Evolutionary conservation across 768 basidiomycete species (phyloP), one percentile per base, ranked within the genome.

Genomic region (Trametes coccinea): DNA sequence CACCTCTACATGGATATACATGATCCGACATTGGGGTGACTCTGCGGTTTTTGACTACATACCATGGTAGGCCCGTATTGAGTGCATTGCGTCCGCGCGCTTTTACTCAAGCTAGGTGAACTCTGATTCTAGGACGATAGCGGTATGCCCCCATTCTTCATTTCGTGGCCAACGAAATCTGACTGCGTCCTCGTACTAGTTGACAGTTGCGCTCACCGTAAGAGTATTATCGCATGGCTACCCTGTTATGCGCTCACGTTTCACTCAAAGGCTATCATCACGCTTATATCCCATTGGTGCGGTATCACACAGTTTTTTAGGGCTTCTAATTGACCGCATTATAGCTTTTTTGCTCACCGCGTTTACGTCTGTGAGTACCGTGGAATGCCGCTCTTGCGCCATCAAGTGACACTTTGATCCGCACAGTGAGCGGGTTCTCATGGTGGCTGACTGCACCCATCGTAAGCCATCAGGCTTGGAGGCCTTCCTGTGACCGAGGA

Each of bases 261-360:
- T 14, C 31, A 11, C 5, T n/a, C 41, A 33, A 29, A 72, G 71
- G 70, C 71, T 27, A 59, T 69, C 50, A 58, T 72, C 10, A 72
- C 69, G 8, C 66, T 72, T 55, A 62, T 67, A 14, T 64, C 69
- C 0, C 71, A 72, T 53, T 70, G 70, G 71, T 72, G 33, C 37
- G 63, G 13, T 3, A 2, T 17, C 43, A 22, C 49, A 17, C 33
- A 8, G 47, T 43, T 10, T 49, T 30, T n/a, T 30, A 14, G 17
- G n/a, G 6, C 31, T 22, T 41, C 9, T 22, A 31, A 58, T 22
- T 61, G 27, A 63, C 14, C 48, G 30, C 4, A 2, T 13, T 5
- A 0, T 22, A 73, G 72, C 52, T 73, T 73, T 57, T 73, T 71
- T 57, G 67, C 67, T 3, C 64, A 63, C 46, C 59, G 67, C 8